Evolutionary conservation across 176 grass and related monocot genomes (phyloP), one percentile per base, ranked within the genome.

Genomic region (Thalia dealbata): DNA sequence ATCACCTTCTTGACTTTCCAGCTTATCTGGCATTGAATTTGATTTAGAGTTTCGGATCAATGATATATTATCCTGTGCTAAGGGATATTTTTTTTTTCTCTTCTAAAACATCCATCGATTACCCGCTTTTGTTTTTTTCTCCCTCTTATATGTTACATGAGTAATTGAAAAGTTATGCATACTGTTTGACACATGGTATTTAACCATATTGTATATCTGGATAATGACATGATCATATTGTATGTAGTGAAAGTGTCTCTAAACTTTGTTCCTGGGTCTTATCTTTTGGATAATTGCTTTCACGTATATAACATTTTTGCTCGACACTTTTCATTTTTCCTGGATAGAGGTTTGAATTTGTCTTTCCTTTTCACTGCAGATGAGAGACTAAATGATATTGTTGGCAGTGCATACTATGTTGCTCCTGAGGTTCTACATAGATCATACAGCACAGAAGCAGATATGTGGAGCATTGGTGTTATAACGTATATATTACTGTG

Each of bases 391-490:
- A 99, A 95, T 83, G 95, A 99, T 55, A 99, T 99, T 83, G 95
- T 99, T 81, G 95, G 95, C 35, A 99, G 95, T 75, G 95, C 95
- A 38, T 99, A 95, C 70, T 99, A 99, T 83, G 95, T 99, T 76
- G 95, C 95, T 50, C 95, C 95, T 71, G 95, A 99, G 84, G 95
- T 99, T 19, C 76, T 99, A 65, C 88, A 99, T 81, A 88, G 95
- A 76, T 91, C 95, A 68, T 99, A 99, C 77, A 91, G 87, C 71
- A 95, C 83, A 22, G 95, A 99, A 81, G 95, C 95, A 60, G 95
- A 99, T 60, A 95, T 99, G 84, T 99, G 95, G 95, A 99, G 95
- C 77, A 78, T 95, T 73, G 95, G 95, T 75, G 95, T 99, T 44
- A 99, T 99, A 76, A 85, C 87, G 59, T 99, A 91, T 81, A 99